Conservation (phyloP, 768 basidiomycete species). For the Cantharellus cinnabarinus region DNA sequence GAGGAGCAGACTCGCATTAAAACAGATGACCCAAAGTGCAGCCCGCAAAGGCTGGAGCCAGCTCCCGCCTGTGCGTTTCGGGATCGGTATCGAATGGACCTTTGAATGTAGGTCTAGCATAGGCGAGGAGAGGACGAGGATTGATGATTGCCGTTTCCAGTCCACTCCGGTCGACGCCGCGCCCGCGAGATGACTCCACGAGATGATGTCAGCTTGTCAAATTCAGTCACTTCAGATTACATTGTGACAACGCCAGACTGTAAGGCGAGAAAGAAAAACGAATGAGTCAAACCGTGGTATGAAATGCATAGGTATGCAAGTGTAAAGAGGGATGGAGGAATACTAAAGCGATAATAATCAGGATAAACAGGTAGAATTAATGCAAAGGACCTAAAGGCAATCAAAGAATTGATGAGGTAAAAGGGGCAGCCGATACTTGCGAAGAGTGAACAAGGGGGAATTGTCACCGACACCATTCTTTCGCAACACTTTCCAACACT, state of each 20-base stretch:
- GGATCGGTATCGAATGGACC: background rate
- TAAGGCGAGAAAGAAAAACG: too few species aligned
- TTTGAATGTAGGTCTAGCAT: background rate
- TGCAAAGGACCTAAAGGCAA: too few species aligned
- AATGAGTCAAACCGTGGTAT: too few species aligned
- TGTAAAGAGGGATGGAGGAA: too few species aligned
- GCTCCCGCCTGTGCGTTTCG: slow-evolving; percentile 3
- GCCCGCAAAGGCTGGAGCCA: slow-evolving; percentile 10
- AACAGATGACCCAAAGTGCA: slow-evolving; percentile 33
- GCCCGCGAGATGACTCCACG: too few species aligned
- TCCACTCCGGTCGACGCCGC: too few species aligned
- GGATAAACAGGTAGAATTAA: too few species aligned
- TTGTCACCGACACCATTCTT: slow-evolving; percentile 5
- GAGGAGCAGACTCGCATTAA: slow-evolving; percentile 44
- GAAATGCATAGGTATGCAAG: too few species aligned
- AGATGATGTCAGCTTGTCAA: too few species aligned
- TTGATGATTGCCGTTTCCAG: background rate
- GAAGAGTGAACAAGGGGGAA: background rate
- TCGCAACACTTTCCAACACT: slow-evolving; percentile 35
- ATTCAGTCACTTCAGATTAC: too few species aligned
- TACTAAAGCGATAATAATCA: too few species aligned
- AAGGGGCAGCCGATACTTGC: background rate
- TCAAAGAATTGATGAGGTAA: background rate
- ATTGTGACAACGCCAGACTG: too few species aligned
- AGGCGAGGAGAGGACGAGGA: background rate